These are phyloP conservation scores for Fusarium brachygibbosum DNA, from an alignment of 2,329 filamentous ascomycete species.

Conservation along the genomic window DNA sequence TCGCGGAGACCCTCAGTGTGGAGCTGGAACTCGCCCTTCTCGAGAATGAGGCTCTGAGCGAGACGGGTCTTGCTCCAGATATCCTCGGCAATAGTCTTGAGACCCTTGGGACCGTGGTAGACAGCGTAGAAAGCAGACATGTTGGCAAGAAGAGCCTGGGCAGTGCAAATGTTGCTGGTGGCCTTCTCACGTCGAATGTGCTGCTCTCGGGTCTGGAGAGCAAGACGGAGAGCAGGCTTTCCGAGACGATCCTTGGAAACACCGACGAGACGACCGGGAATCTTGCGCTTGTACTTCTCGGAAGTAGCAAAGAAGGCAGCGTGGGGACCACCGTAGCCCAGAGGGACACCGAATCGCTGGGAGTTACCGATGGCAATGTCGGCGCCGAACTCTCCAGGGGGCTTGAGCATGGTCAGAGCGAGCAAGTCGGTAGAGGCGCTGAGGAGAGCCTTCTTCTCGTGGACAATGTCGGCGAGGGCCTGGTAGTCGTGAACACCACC, in stretches of 20 bases:
- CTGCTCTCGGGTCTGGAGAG: constrained; percentile 93
- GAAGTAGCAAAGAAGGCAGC: constrained; percentile 87
- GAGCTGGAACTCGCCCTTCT: constrained; percentile 72
- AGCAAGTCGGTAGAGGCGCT: constrained; percentile 91
- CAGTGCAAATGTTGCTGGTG: constrained; percentile 97
- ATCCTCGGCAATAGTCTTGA: constrained; percentile 86
- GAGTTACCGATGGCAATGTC: constrained; percentile 95
- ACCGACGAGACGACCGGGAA: constrained; percentile 89
- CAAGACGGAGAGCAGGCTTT: constrained; percentile 69
- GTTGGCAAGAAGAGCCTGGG: constrained; percentile 92
- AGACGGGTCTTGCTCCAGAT: constrained; percentile 77
- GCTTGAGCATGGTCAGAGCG: constrained; percentile 86
- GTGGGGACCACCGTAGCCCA: constrained; percentile 93
- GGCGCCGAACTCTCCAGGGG: constrained; percentile 93
- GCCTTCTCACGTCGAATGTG: constrained; percentile 97
- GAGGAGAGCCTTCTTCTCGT: constrained; percentile 82
- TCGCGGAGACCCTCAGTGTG: constrained; percentile 68
- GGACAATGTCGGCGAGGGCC: constrained; percentile 78
- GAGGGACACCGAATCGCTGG: constrained; percentile 90
- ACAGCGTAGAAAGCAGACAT: constrained; percentile 96
- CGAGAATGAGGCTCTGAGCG: constrained; percentile 63
- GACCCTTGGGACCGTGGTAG: constrained; percentile 88
- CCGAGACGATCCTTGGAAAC: constrained; percentile 91
- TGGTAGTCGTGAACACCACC: constrained; percentile 86
- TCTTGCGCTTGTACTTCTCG: constrained; percentile 94